phyloP scores from a whole-genome alignment of 495 filamentous ascomycete species.

The Amniculicola lignicola region DNA sequence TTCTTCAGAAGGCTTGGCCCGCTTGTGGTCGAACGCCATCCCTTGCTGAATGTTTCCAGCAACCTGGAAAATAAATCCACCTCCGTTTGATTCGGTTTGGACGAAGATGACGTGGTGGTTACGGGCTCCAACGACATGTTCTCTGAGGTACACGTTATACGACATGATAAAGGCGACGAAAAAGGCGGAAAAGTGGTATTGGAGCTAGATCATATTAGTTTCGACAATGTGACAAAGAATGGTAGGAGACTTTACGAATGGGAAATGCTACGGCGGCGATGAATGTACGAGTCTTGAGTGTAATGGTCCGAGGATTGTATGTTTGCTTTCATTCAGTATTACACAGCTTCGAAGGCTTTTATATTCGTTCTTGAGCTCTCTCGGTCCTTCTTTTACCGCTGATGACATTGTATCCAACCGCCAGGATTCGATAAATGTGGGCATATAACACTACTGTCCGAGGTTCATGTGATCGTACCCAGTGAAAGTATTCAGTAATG shows the following conservation, averaged over 20 bases:
- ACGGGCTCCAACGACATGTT: not conserved
- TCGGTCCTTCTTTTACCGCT: not conserved
- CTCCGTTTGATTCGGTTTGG: conserved; percentile 3
- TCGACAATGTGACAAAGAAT: not conserved
- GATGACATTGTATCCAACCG: conserved; percentile 8
- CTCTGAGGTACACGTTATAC: conserved; percentile 8
- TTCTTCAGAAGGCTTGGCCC: not conserved
- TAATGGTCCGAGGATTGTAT: not conserved
- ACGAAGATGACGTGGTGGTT: conserved; percentile 25
- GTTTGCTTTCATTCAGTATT: not conserved
- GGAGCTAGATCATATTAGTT: conserved; percentile 3
- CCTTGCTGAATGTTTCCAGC: conserved; percentile 17
- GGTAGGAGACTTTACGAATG: conserved; percentile 2
- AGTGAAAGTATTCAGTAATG: conserved; percentile 2
- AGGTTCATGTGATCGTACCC: not conserved
- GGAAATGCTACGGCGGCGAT: not conserved
- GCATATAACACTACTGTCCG: conserved; percentile 3
- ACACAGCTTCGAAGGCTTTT: not conserved
- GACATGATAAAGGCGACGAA: conserved; percentile 10
- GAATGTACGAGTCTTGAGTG: conserved; percentile 1
- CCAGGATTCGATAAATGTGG: conserved; percentile 2
- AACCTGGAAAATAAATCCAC: conserved; percentile 21
- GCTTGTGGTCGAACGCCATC: conserved; percentile 15
- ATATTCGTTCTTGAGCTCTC: conserved; percentile 3
- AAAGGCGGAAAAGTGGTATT: conserved; percentile 2